Conservation (phyloP, 163 green algal genomes). For the Scenedesmus sp. region DNA sequence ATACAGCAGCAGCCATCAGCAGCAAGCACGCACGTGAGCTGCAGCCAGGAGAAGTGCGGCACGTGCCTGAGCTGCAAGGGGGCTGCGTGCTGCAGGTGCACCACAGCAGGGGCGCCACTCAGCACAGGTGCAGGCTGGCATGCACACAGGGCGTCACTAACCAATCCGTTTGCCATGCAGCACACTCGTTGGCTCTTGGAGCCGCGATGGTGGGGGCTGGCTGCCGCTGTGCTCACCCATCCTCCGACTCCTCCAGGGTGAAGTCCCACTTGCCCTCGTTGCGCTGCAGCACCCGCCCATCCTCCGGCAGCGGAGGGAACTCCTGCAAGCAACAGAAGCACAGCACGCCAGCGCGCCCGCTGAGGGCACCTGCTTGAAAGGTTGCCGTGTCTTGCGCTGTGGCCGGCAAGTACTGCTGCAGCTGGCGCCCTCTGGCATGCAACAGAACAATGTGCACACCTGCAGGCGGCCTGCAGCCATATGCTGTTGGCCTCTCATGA, state of each 20-base stretch:
- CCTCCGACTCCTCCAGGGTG: slow-evolving; percentile 77
- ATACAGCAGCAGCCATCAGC: neutral
- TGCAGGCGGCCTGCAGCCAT: neutral
- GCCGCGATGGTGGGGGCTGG: neutral
- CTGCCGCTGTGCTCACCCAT: slow-evolving; percentile 55
- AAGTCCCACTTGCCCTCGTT: slow-evolving; percentile 92
- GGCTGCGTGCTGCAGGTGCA: neutral
- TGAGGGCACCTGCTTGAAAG: too few relatives aligned
- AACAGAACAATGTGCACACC: too few relatives aligned
- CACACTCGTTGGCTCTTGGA: neutral
- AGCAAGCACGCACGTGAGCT: neutral
- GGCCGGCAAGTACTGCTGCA: neutral
- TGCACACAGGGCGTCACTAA: too few relatives aligned
- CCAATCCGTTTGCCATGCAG: too few relatives aligned
- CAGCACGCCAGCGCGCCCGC: slow-evolving; percentile 11
- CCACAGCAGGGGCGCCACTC: neutral
- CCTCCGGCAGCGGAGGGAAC: slow-evolving; percentile 54
- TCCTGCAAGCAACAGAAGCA: slow-evolving; percentile 21
- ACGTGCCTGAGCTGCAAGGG: neutral
- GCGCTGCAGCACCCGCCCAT: slow-evolving; percentile 68
- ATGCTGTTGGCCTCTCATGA: neutral
- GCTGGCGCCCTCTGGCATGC: neutral
- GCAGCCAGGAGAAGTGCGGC: neutral
- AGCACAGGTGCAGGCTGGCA: neutral
- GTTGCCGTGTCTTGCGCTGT: neutral